Evolutionary conservation across 164 flowering plant species (phyloP), one percentile per base, ranked within the genome.

Genomic region (Vitis labrusca): DNA sequence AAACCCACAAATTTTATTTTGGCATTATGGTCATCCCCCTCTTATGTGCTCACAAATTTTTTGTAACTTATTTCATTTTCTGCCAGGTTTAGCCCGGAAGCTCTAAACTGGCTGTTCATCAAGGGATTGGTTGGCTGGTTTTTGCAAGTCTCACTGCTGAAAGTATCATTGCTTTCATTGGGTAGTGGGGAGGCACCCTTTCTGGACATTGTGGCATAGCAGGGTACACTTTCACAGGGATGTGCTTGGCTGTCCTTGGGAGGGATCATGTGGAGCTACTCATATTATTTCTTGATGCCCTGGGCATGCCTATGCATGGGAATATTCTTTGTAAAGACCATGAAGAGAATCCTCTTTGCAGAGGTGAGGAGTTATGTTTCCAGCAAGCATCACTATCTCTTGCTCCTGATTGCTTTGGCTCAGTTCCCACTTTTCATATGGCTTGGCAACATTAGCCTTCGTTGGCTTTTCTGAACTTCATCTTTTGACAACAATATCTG

Each of bases 171-270:
- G 30, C 71, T 69, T 19, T 68, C 83, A 9, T 53, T 84, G 52
- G 82, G 86, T n/a, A 65, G 76, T 59, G 88, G 81, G 2, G 88
- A 85, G 66, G 79, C 80, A 14, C 84, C 86, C 3, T 67, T 82
- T 17, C 79, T 85, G 19, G 88, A 84, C 72, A 66, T 80, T 12
- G 81, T 82, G 50, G 85, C 88, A 2, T 84, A 83, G 83, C 77
- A 2, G 88, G 85, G 1, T 85, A 83, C 50, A 63, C 83, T 6
- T 85, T 85, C 67, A 63, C 81, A 0, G 88, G 79, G 2, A 29
- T 79, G 54, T 81, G 75, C 13, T 16, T 85, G 23, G 82, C 83
- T 15, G 64, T 83, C 9, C 32, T 79, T 14, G 83, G 76, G 8
- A 23, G 67, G 65, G 61, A 66, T 85, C 2, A 0, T 69, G 1